Percentiles rank a stretch among this genome's conserved stretches.
phyloP scores from a whole-genome alignment of 345 rosid genomes.

The Rhizophora apiculata region DNA sequence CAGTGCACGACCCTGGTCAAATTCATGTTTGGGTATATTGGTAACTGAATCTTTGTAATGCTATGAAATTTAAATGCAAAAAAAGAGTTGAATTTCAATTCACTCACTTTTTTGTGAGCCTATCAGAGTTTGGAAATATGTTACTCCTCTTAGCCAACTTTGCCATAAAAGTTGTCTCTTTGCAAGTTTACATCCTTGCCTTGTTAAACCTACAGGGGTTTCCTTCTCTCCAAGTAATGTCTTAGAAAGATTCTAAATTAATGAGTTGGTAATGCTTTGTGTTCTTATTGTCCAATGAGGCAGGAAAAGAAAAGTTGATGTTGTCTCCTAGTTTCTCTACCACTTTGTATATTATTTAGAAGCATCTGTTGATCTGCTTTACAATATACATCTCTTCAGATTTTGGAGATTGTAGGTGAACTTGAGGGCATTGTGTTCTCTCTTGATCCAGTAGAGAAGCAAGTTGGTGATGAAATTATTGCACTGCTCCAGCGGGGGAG shows the following conservation, averaged over 20 bases:
- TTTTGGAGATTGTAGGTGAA: constrained; percentile 73
- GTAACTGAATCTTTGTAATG: background rate
- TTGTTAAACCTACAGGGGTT: too few relatives aligned
- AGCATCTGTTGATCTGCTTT: constrained; percentile 7
- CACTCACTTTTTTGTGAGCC: background rate
- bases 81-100: background rate
- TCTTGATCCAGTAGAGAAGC: constrained; percentile 76
- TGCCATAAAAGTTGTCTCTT: too few relatives aligned
- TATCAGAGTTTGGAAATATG: background rate
- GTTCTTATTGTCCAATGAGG: too few relatives aligned
- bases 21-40: background rate
- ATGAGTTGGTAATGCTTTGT: too few relatives aligned
- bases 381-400: constrained; percentile 40
- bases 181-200: too few relatives aligned
- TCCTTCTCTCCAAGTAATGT: too few relatives aligned
- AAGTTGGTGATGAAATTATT: constrained; percentile 88
- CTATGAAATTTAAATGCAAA: background rate
- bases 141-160: too few relatives aligned
- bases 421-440: constrained; percentile 62
- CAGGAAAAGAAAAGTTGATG: too few relatives aligned
- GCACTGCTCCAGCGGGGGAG: constrained; percentile 83
- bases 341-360: background rate
- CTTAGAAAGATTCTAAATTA: too few relatives aligned
- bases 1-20: background rate
- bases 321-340: too few relatives aligned